Evolutionary conservation across 495 filamentous ascomycete species (phyloP).

Genomic region (Penicillium antarcticum): DNA sequence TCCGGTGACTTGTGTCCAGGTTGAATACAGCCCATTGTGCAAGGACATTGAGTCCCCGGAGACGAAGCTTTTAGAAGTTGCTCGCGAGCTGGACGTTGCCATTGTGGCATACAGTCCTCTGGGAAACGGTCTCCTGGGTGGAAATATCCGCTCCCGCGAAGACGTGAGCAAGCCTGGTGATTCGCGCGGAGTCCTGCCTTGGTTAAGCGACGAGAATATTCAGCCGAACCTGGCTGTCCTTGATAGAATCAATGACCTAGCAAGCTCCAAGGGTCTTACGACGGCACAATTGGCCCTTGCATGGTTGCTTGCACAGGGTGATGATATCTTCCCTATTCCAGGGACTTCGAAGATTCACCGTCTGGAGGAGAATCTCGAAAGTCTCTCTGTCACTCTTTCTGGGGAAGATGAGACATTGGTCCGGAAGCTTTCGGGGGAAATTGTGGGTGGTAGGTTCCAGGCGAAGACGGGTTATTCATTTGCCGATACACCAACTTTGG

Average conservation of each 20-base stretch:
- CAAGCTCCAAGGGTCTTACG: conserved; percentile 45
- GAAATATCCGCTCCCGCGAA: conserved; percentile 36
- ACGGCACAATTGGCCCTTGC: conserved; percentile 51
- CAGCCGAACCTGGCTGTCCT: conserved; percentile 49
- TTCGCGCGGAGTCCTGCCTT: conserved; percentile 36
- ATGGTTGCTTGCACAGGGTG: conserved; percentile 58
- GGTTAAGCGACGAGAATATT: conserved; percentile 50
- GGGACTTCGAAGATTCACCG: conserved; percentile 56
- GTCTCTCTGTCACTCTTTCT: conserved; percentile 9
- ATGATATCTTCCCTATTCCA: conserved; percentile 60
- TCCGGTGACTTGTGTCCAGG: conserved; percentile 60
- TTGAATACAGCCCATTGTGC: conserved; percentile 60
- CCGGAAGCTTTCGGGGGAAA: conserved; percentile 3
- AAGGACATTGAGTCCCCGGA: conserved; percentile 55
- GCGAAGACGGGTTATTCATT: conserved; percentile 18
- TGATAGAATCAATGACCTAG: conserved; percentile 38
- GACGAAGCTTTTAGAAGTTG: conserved; percentile 48
- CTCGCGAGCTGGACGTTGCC: conserved; percentile 61
- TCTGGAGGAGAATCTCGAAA: conserved; percentile 52
- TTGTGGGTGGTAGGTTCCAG: conserved; percentile 20
- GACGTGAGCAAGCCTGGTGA: conserved; percentile 45
- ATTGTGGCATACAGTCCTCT: conserved; percentile 61
- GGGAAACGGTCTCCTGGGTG: conserved; percentile 55
- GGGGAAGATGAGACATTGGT: conserved; percentile 13
- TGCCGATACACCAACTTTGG: conserved; percentile 20